A percentile compares a stretch with the other conserved stretches of the same genome.
phyloP scores from a whole-genome alignment of 1,284 basidiomycete species.

The Microbotryum intermedium region DNA sequence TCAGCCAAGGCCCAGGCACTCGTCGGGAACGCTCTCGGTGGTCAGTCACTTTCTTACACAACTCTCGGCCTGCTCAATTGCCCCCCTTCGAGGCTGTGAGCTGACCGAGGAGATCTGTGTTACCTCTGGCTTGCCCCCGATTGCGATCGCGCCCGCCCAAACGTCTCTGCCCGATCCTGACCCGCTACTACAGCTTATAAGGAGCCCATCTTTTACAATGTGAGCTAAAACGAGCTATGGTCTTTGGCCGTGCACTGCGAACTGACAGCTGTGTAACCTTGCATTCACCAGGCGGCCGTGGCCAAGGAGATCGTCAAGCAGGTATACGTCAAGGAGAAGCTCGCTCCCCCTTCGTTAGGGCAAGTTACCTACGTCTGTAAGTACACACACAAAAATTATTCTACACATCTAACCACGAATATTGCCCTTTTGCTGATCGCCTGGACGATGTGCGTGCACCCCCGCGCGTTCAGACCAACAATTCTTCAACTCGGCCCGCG shows the following conservation, averaged over 20 bases:
- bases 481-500: slow-evolving; percentile 60
- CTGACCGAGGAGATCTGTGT: not conserved
- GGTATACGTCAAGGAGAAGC: slow-evolving; percentile 78
- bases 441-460: no score
- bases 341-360: slow-evolving; percentile 67
- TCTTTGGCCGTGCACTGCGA: slow-evolving; percentile 7
- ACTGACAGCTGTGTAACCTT: slow-evolving; percentile 34
- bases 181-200: slow-evolving; percentile 55
- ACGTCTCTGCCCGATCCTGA: not conserved
- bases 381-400: not conserved
- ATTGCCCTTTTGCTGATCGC: not conserved
- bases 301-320: slow-evolving; percentile 77
- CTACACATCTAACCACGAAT: not conserved
- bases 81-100: not conserved
- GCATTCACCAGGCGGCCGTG: slow-evolving; percentile 47
- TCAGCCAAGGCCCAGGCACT: slow-evolving; percentile 55
- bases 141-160: not conserved
- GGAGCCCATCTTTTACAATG: slow-evolving; percentile 73
- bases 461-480: slow-evolving; percentile 49
- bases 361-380: slow-evolving; percentile 51
- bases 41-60: slow-evolving; percentile 44
- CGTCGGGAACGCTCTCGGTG: slow-evolving; percentile 54
- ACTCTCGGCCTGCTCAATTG: not conserved
- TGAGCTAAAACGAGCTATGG: slow-evolving; percentile 32
- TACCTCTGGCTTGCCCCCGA: not conserved